Percentiles rank a stretch among this genome's conserved stretches.
Conservation (phyloP, 495 filamentous ascomycete genomes). For the Podospora pseudopauciseta region DNA sequence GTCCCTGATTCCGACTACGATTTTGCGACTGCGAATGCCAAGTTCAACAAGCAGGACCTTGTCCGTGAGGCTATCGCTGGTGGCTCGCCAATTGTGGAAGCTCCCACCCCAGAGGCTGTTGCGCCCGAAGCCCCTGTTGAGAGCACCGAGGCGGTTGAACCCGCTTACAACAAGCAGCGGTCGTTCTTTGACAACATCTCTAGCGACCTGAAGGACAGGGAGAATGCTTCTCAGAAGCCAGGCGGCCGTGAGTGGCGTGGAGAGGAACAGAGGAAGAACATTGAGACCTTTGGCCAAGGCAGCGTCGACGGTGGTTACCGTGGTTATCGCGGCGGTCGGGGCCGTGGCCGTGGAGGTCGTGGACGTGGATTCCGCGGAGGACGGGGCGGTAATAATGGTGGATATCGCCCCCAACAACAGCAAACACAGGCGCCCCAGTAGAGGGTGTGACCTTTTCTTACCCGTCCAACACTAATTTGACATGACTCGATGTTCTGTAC, state of each 20-base stretch:
- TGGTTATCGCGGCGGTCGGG: slow-evolving; percentile 68
- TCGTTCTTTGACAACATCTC: slow-evolving; percentile 99
- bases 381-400: slow-evolving; percentile 36
- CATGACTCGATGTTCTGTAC: slow-evolving; percentile 15
- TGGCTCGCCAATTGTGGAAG: slow-evolving; percentile 64
- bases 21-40: slow-evolving; percentile 87
- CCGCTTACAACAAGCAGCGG: slow-evolving; percentile 73
- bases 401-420: slow-evolving; percentile 21
- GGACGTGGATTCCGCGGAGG: slow-evolving; percentile 51
- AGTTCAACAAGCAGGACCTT: slow-evolving; percentile 96
- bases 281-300: slow-evolving; percentile 98
- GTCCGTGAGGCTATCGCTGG: slow-evolving; percentile 88
- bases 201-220: slow-evolving; percentile 87
- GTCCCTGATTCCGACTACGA: slow-evolving; percentile 89
- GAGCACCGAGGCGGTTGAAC: slow-evolving; percentile 34
- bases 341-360: slow-evolving; percentile 62
- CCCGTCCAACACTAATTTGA: slow-evolving; percentile 6
- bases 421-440: slow-evolving; percentile 29
- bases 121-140: slow-evolving; percentile 33
- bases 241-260: slow-evolving; percentile 89
- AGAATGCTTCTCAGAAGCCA: slow-evolving; percentile 57
- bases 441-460: slow-evolving; percentile 6
- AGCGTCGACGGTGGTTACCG: slow-evolving; percentile 85
- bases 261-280: slow-evolving; percentile 90
- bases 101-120: slow-evolving; percentile 35